These are phyloP conservation scores for Pseudopyrenochaeta lycopersici DNA, from an alignment of 2,329 filamentous ascomycete species.

Conservation along the genomic window DNA sequence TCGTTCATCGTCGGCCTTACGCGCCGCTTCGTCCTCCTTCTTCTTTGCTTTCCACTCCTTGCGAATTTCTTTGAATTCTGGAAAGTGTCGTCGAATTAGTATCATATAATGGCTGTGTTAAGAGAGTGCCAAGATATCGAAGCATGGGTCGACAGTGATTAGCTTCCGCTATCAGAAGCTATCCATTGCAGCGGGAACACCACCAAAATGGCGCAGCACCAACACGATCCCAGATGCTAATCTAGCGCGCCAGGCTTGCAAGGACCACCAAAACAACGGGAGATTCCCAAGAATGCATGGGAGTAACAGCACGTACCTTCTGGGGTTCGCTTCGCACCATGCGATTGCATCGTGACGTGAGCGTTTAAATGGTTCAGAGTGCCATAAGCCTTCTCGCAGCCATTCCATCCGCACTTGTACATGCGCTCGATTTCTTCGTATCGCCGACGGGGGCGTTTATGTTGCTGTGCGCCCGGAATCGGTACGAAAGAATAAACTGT, in stretches of 20 bases:
- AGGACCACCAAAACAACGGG: constrained; percentile 35
- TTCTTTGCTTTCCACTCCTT: constrained; percentile 99
- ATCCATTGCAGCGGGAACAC: constrained; percentile 62
- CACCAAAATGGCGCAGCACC: constrained; percentile 59
- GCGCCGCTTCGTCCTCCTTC: constrained; percentile 94
- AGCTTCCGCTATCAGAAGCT: constrained; percentile 57
- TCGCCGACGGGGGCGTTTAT: constrained; percentile 90
- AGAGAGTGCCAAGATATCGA: constrained; percentile 44
- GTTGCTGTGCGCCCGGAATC: constrained; percentile 95
- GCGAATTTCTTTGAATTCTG: constrained; percentile 98
- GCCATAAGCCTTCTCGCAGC: constrained; percentile 97
- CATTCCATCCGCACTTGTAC: constrained; percentile 99
- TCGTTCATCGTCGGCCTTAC: constrained; percentile 89
- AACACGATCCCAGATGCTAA: constrained; percentile 49
- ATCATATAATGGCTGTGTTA: constrained; percentile 33
- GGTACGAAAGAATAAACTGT: constrained; percentile 98
- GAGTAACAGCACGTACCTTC: constrained; percentile 76
- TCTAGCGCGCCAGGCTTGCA: constrained; percentile 43
- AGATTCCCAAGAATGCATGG: constrained; percentile 7
- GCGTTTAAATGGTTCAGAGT: constrained; percentile 97
- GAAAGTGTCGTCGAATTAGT: constrained; percentile 48
- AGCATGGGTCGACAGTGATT: constrained; percentile 50
- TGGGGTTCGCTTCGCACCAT: constrained; percentile 91
- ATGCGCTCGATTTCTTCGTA: constrained; percentile 99
- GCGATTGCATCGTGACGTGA: constrained; percentile 98